Conservation (phyloP, 768 basidiomycete genomes). For the Rhodocollybia butyracea region DNA sequence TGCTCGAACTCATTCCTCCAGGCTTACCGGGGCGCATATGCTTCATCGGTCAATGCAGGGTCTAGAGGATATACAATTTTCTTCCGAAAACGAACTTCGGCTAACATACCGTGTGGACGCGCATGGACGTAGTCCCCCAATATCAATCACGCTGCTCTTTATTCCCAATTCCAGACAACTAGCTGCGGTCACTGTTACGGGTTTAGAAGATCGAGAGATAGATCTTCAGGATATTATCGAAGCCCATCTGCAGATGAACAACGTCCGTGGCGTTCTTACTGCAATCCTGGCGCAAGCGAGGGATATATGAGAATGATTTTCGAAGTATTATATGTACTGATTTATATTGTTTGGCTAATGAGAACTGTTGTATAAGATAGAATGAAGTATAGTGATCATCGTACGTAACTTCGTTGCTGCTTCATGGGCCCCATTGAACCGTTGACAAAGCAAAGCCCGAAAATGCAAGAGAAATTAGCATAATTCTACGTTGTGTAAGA, state of each 20-base stretch:
- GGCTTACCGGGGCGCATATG: conserved; percentile 68
- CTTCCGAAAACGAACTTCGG: conserved; percentile 75
- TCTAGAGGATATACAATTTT: conserved; percentile 54
- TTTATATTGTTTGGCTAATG: too few species aligned
- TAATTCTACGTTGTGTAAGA: too few species aligned
- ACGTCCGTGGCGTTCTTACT: conserved; percentile 62
- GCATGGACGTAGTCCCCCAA: conserved; percentile 24
- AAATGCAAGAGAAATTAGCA: too few species aligned
- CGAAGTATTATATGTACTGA: too few species aligned
- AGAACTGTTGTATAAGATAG: too few species aligned
- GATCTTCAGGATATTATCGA: conserved; percentile 60
- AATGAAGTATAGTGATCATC: too few species aligned
- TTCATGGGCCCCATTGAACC: too few species aligned
- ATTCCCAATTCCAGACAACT: conserved; percentile 66
- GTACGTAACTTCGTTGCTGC: too few species aligned
- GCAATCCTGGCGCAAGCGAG: conserved; percentile 52
- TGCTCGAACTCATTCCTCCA: background rate
- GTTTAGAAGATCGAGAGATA: conserved; percentile 46
- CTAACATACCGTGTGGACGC: conserved; percentile 56
- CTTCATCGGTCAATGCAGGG: conserved; percentile 62
- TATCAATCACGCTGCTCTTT: conserved; percentile 62
- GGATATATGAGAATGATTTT: too few species aligned
- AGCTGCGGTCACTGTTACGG: conserved; percentile 54
- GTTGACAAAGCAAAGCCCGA: too few species aligned
- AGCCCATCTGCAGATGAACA: conserved; percentile 58